Conservation (phyloP, 2,329 filamentous ascomycete species). For the Aspergillus tubingensis region DNA sequence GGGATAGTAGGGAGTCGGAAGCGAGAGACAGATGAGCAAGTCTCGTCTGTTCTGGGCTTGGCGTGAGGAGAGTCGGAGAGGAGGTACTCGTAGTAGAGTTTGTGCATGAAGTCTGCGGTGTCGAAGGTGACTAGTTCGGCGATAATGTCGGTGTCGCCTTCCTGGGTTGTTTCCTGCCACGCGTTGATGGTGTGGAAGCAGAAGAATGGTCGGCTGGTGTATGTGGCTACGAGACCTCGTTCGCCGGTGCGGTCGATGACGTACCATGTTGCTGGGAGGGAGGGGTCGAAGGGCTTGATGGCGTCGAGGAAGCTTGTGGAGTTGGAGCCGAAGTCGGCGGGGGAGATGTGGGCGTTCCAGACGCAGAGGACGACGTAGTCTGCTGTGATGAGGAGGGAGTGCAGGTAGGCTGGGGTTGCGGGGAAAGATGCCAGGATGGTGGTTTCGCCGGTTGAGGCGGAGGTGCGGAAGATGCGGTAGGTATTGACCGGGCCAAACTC, state of each 20-base stretch:
- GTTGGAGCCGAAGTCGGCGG: background rate
- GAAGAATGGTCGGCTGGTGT: constrained; percentile 69
- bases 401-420: constrained; percentile 69
- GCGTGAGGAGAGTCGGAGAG: constrained; percentile 57
- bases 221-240: constrained; percentile 68
- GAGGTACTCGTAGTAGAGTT: constrained; percentile 70
- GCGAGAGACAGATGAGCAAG: constrained; percentile 32
- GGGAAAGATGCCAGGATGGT: constrained; percentile 70
- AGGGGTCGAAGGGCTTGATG: constrained; percentile 63
- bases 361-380: constrained; percentile 73
- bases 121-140: constrained; percentile 68
- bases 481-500: constrained; percentile 57
- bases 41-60: constrained; percentile 39
- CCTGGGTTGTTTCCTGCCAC: constrained; percentile 61
- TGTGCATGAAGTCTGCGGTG: constrained; percentile 64
- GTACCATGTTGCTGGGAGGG: constrained; percentile 66
- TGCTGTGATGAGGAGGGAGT: constrained; percentile 74
- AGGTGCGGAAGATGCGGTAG: constrained; percentile 71
- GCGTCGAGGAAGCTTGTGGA: constrained; percentile 58
- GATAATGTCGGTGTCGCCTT: constrained; percentile 54
- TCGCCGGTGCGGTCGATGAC: constrained; percentile 67
- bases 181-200: constrained; percentile 80
- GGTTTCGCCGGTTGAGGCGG: constrained; percentile 63
- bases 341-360: constrained; percentile 67
- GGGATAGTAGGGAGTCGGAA: constrained; percentile 42